Evolutionary conservation across 2,329 filamentous ascomycete species (phyloP).

Genomic region (Diaporthe caulivora): DNA sequence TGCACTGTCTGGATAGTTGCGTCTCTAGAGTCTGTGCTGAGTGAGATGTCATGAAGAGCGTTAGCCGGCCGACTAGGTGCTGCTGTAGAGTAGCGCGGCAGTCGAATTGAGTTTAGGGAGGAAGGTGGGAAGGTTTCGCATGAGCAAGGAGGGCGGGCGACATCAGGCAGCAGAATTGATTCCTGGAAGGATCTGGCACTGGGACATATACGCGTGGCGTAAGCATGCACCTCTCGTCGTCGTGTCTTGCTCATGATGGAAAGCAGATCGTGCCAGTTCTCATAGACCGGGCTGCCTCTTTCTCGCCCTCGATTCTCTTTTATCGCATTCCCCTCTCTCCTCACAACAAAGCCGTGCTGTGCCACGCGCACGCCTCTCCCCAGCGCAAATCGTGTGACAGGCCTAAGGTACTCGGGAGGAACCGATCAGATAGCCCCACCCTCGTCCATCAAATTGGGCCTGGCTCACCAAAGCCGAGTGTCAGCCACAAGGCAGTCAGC

Average conservation of each 20-base stretch:
- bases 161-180: slow-evolving; percentile 35
- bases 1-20: background rate
- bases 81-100: background rate
- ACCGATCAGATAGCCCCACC: slow-evolving; percentile 10
- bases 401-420: slow-evolving; percentile 2
- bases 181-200: slow-evolving; percentile 27
- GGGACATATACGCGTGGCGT: slow-evolving; percentile 7
- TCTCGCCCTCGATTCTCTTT: background rate
- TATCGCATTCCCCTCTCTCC: background rate
- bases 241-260: background rate
- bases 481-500: slow-evolving; percentile 24
- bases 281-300: background rate
- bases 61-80: background rate
- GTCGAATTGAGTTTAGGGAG: slow-evolving; percentile 23
- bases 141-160: slow-evolving; percentile 14
- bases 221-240: background rate
- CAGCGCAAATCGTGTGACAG: background rate
- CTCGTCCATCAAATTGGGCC: slow-evolving; percentile 11
- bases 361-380: background rate
- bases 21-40: background rate
- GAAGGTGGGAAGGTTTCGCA: slow-evolving; percentile 17
- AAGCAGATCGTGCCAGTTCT: background rate
- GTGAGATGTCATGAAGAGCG: background rate
- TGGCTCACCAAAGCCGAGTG: background rate
- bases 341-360: background rate